Conservation (phyloP, 257 asterid species). For the Verbascum thapsus region DNA sequence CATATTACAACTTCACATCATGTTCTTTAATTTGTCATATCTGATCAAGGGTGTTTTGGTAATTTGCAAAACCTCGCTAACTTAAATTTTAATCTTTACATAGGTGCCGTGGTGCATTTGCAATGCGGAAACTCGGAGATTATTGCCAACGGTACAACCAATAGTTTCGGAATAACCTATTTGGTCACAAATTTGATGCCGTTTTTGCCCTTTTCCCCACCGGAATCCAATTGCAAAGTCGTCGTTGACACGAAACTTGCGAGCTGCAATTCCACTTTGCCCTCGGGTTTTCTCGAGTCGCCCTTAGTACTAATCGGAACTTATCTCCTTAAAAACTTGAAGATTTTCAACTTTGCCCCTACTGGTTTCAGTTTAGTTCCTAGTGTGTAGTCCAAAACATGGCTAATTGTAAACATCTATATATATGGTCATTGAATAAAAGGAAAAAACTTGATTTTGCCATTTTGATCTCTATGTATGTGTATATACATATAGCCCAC, state of each 20-base stretch:
- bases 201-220: constrained; percentile 21
- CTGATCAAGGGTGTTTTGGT: too few relatives aligned
- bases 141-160: constrained; percentile 10
- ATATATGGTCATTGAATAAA: constrained; percentile 14
- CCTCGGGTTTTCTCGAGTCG: constrained; percentile 6
- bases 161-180: constrained; percentile 15
- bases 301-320: constrained; percentile 5
- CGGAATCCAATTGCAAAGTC: constrained; percentile 3
- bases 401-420: too few relatives aligned
- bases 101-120: constrained; percentile 12
- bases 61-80: too few relatives aligned
- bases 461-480: too few relatives aligned
- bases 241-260: constrained; percentile 10
- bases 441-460: not conserved
- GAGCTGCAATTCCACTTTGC: constrained; percentile 15
- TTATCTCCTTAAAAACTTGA: not conserved
- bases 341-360: constrained; percentile 23
- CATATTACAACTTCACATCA: too few relatives aligned
- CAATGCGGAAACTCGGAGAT: constrained; percentile 19
- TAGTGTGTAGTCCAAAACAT: not conserved
- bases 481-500: too few relatives aligned
- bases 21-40: too few relatives aligned
- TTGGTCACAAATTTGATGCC: not conserved
- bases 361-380: constrained; percentile 19
- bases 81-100: not conserved